A percentile compares a stretch with the other conserved stretches of the same genome.
These are phyloP conservation scores for Aspergillus caelatus DNA, from an alignment of 2,329 filamentous ascomycete genomes.

Conservation along the genomic window DNA sequence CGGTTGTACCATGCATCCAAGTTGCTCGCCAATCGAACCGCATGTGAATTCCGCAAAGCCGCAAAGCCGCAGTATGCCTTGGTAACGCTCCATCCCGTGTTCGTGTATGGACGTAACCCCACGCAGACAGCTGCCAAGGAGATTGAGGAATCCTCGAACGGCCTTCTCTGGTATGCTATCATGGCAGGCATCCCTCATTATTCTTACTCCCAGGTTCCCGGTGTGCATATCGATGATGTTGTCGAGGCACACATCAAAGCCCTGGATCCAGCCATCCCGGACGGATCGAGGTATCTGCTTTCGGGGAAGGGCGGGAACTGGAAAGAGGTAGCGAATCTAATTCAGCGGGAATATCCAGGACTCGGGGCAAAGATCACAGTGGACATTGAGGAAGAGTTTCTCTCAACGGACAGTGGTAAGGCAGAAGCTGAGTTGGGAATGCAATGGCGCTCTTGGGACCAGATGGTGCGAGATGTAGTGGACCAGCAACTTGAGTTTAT, in stretches of 20 bases:
- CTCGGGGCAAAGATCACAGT: background rate
- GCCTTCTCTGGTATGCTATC: background rate
- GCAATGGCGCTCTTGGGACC: background rate
- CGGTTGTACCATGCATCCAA: slow-evolving; percentile 29
- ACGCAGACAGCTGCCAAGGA: background rate
- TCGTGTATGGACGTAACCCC: background rate
- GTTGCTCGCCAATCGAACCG: slow-evolving; percentile 16
- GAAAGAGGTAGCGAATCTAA: background rate
- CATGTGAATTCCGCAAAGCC: background rate
- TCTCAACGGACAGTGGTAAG: background rate
- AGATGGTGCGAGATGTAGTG: background rate
- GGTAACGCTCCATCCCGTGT: background rate
- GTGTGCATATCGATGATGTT: background rate
- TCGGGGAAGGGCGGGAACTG: background rate
- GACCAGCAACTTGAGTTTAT: background rate
- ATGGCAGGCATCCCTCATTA: background rate
- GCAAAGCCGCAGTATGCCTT: background rate
- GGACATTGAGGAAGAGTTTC: background rate
- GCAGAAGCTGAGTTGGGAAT: background rate
- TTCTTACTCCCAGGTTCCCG: background rate
- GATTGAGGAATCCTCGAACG: background rate
- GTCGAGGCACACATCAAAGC: background rate
- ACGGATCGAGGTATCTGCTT: background rate
- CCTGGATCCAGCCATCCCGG: background rate
- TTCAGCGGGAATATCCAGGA: background rate